Base-by-base conservation (phyloP, 129 eudicot species). In the Centaurea solstitialis region DNA sequence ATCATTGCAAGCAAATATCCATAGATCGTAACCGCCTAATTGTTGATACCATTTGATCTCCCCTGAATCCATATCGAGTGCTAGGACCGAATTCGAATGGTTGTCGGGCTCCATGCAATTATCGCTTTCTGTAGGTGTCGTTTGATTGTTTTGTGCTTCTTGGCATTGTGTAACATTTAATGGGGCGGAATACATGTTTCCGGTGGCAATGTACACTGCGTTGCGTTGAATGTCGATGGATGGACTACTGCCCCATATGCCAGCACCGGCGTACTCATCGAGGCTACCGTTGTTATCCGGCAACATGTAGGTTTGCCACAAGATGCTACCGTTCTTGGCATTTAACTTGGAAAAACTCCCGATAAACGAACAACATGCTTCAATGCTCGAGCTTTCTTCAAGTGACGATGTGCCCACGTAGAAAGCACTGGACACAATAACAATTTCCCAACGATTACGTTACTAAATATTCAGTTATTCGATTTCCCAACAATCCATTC, bases 211-310 rank as follows among this genome's bases (percentile, higher is more conserved):
- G 21, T 82, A 93, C 21, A 93, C 91, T 13, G 65, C 73, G 4
- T 83, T 83, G 0, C 97, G 85, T 0, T 3, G 11, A 7, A 79
- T 47, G 81, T 87, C 97, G 5, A 93, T 87, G 69, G 98, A 57
- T 1, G 94, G 97, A 80, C 93, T 93, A 73, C 96, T 93, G 18
- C 98, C 98, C 98, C 98, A 91, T 84, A 93, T 81, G 26, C 85
- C 90, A 0, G 87, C 98, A 66, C 96, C 98, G 0, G 98, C 75
- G 9, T 89, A 93, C 18, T 87, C 90, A 4, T 86, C 82, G 3
- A 73, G 70, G 50, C 80, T 82, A 62, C 91, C 92, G 3, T 93
- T 89, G 76, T 93, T 93, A 68, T 89, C 91, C 0, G 98, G 98
- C 1, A 93, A 77, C 38, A 92, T 93, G 72, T 89, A 91, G 70